Evolutionary conservation across 257 asterid species (phyloP), one percentile per base, ranked within the genome.

Genomic region (Petrea volubilis): DNA sequence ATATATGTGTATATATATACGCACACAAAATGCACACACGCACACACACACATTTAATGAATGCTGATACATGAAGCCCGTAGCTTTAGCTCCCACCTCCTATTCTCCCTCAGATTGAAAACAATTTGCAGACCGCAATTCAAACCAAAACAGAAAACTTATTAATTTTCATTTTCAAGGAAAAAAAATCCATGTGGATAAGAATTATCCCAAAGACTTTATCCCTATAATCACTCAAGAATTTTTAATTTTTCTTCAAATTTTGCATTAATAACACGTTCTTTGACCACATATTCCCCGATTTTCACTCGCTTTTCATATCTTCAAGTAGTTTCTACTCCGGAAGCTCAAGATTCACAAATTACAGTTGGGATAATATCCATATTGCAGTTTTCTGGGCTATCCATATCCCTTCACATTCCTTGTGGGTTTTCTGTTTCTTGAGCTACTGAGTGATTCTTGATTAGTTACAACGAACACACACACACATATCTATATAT

Each of bases 61-160:
- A 27, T 70, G 67, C 33, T 58, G 43, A 68, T 55, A 53, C 55
- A 55, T 36, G 43, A 68, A 43, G 44, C 55, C 55, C 65, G 43
- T 55, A 55, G 65, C 65, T 21, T 55, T 55, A 64, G 72, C 31
- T 67, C 62, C 38, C 49, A 18, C 46, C 68, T 18, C 61, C 75
- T 70, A 70, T 70, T 70, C 18, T 46, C 43, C 11, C 74, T 68
- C 74, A 24, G 55, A 68, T 56, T n/a, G 28, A 64, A 64, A 46
- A n/a, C 15, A 36, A 24, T n/a, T n/a, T 8, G 13, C 29, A 28
- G 25, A 49, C 25, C 11, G 10, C 12, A 7, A 38, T 5, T 1
- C 1, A 15, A 56, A 12, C 12, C 38, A 14, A 46, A 1, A 46
- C 1, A 46, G 52, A 46, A 46, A 46, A n/a, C n/a, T n/a, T n/a